Evolutionary conservation across 148 eudicot genomes (phyloP), one percentile per base, ranked within the genome.

Genomic region (Persicaria maculosa): DNA sequence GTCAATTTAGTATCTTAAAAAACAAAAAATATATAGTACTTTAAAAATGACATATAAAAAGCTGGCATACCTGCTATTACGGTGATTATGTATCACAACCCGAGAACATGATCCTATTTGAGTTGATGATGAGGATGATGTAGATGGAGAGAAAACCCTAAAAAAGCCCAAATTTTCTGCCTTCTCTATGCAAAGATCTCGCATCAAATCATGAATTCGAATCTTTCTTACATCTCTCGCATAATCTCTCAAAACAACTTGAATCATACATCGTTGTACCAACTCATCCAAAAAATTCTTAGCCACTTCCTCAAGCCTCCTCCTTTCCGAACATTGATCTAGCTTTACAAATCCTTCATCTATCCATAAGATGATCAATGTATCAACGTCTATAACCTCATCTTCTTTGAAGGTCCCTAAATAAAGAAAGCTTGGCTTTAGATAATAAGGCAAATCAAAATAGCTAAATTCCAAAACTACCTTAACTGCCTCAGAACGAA

Each of bases 401-500:
- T 52, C 74, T 50, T 72, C 74, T 72, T 19, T 4, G 45, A 20
- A 72, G 9, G 9, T 25, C 17, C 45, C 59, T 0, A 72, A 6
- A 50, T 20, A 47, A 7, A 72, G 74, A 36, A 72, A 72, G 44
- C 74, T 50, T 12, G 59, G 19, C 44, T 52, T 72, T 31, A 72
- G 14, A 17, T 72, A 0, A 36, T 48, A 72, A 22, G 74, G 74
- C 44, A 72, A 8, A 50, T 72, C 74, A 31, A 12, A 72, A 25
- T 72, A 72, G 74, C 62, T 72, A 4, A 72, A 31, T 20, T 46
- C 73, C 74, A 72, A 72, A 6, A 72, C 20, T n/a, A 50, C 25
- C 40, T 31, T 16, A 15, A 52, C 74, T 9, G 36, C 46, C 4
- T 50, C 58, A 8, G 31, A 3, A 3, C 40, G 40, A 31, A 31